phyloP scores from a whole-genome alignment of 1,139 yeast genomes.

The Tardiomyces digboiensis region DNA sequence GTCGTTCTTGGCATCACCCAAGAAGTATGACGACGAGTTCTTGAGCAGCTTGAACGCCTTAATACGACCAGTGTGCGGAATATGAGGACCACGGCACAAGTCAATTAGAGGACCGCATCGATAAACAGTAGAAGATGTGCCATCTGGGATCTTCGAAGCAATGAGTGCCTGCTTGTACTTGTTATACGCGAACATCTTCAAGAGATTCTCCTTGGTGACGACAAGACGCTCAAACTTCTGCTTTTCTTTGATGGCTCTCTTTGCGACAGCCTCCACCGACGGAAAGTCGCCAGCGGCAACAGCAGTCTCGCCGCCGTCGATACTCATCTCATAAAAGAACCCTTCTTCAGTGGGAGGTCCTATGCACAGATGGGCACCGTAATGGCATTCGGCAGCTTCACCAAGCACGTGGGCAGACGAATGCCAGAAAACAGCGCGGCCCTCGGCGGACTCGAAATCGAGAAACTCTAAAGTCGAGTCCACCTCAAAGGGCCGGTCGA shows the following conservation, averaged over 20 bases:
- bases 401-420: constrained; percentile 98
- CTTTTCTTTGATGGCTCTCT: constrained; percentile 89
- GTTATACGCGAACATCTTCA: constrained; percentile 92
- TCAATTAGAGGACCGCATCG: constrained; percentile 98
- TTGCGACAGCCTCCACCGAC: constrained; percentile 77
- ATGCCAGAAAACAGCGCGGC: constrained; percentile 97
- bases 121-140: constrained; percentile 92
- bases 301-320: constrained; percentile 65
- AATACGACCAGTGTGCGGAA: constrained; percentile 95
- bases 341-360: constrained; percentile 99
- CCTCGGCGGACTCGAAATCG: constrained; percentile 80
- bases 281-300: constrained; percentile 80
- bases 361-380: constrained; percentile 83
- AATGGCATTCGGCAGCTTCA: constrained; percentile 95
- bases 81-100: constrained; percentile 97
- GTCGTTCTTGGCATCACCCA: constrained; percentile 89
- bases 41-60: constrained; percentile 92
- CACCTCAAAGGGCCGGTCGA: constrained; percentile 85
- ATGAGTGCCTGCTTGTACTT: constrained; percentile 91
- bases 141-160: constrained; percentile 87
- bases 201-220: constrained; percentile 82
- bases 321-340: constrained; percentile 94
- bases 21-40: constrained; percentile 93
- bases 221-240: constrained; percentile 94
- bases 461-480: constrained; percentile 63